These are phyloP conservation scores for Aureobasidium sp. DNA, from an alignment of 2,329 filamentous ascomycete genomes.

Conservation along the genomic window DNA sequence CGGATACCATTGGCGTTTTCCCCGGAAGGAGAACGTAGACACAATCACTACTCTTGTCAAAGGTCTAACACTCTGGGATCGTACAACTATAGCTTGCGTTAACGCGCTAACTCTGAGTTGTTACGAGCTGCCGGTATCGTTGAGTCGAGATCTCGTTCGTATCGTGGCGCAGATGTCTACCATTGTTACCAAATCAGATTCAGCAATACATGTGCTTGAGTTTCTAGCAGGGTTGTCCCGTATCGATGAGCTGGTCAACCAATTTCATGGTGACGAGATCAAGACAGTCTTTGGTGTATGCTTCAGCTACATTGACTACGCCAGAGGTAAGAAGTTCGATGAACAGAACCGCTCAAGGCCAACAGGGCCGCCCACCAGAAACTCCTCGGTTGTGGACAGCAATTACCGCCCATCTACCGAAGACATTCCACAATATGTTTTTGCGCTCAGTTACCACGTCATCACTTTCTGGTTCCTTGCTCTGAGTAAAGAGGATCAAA, in stretches of 20 bases:
- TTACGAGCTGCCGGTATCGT: slow-evolving; percentile 82
- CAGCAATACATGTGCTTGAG: slow-evolving; percentile 91
- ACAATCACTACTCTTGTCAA: slow-evolving; percentile 80
- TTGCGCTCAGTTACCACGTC: slow-evolving; percentile 87
- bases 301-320: slow-evolving; percentile 86
- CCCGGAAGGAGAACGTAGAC: slow-evolving; percentile 80
- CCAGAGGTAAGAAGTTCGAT: slow-evolving; percentile 50
- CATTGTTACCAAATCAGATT: slow-evolving; percentile 86
- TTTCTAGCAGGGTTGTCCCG: slow-evolving; percentile 87
- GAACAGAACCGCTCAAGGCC: slow-evolving; percentile 14
- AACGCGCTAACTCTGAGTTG: slow-evolving; percentile 93
- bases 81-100: slow-evolving; percentile 82
- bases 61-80: slow-evolving; percentile 52
- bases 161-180: slow-evolving; percentile 91
- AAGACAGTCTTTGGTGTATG: slow-evolving; percentile 93
- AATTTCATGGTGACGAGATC: slow-evolving; percentile 87
- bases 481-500: slow-evolving; percentile 76
- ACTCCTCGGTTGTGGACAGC: neutral
- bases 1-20: slow-evolving; percentile 81
- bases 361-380: neutral
- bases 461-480: slow-evolving; percentile 97
- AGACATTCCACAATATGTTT: slow-evolving; percentile 87
- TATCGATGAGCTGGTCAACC: slow-evolving; percentile 75
- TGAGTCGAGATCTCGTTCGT: slow-evolving; percentile 75
- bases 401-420: slow-evolving; percentile 44